Evolutionary conservation across 148 eudicot genomes (phyloP), one percentile per base, ranked within the genome.

Genomic region (Rhododendron henanense): DNA sequence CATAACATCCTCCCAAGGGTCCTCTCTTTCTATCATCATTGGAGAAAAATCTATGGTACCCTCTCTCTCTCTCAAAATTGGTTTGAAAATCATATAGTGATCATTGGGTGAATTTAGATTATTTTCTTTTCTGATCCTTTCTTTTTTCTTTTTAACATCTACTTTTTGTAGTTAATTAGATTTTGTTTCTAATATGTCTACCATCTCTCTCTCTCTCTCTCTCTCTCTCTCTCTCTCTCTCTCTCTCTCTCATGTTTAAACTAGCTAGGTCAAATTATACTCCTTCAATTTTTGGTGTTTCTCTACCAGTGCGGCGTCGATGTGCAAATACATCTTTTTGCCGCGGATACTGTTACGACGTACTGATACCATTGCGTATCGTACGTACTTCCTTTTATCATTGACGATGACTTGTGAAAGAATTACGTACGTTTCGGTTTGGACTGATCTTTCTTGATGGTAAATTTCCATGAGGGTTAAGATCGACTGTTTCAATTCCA

Each of bases 1-100:
- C 99, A 97, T 88, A 94, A 97, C 85, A 97, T 97, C 53, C 96
- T 97, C 76, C 98, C 99, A 11, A 92, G 99, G 79, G 99, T 97
- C 23, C 93, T 97, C 89, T 93, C 99, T 67, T 97, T 97, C 90
- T 97, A 97, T 86, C 98, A 97, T 86, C 99, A 95, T n/a, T 97
- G 99, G 99, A 93, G 90, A 84, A 95, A 94, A 90, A 91, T 97
- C 57, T 95, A 97, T 90, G 99, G 98, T 3, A 3, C 65, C 1
- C 67, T 81, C 84, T 88, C 86, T 82, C 75, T 44, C 48, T 25
- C 11, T 35, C 23, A 28, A 25, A 5, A 21, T 85, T 63, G n/a
- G 28, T 63, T 63, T 63, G 28, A 21, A 21, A 63, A 8, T 7
- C 28, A 23, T 61, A 23, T 63, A 63, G n/a, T 9, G 69, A 3